Base-by-base conservation (phyloP, 129 eudicot genomes). In the Glebionis coronaria region DNA sequence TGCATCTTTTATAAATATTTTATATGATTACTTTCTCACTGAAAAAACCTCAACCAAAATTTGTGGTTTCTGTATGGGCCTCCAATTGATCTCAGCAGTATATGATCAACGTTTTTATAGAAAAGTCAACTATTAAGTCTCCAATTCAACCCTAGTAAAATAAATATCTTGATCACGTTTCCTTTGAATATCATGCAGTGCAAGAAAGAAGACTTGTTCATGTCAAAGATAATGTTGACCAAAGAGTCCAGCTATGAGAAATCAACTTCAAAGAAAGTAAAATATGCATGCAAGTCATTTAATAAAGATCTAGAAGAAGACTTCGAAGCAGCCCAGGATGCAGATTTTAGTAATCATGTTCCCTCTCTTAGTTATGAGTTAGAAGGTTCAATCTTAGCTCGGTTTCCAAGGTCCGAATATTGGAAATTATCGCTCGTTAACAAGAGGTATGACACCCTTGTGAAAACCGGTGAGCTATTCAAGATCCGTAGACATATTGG, bases 231-330 rank as follows among this genome's bases (percentile, higher is more conserved):
- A 18, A 68, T 44, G 8, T 63, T 63, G 82, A 74, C 54, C 1
- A 66, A 72, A 51, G 83, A 67, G 65, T 76, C 72, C 28, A 56
- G 63, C 53, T 40, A 65, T 27, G 67, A 80, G 8, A 25, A 64
- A 73, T 10, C 15, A 12, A 50, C 67, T 44, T 70, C 68, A 31
- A 84, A 80, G 5, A 83, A 76, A 79, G 54, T 75, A 4, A 67
- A 80, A 82, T 84, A 83, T 82, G 89, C 95, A 90, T 90, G 97
- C 95, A 82, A 88, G 87, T 81, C 79, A 83, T 62, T 9, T 35
- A 35, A 35, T 35, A 35, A 35, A 35, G 42, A 35, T 35, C 42
- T 9, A 1, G 7, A 35, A 35, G 42, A 35, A 35, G 42, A 35
- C 9, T 9, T 35, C 6, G 42, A 35, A 56, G 45, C 38, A 79